Base-by-base conservation (phyloP, 306 rosid genomes). In the Cercis canadensis region DNA sequence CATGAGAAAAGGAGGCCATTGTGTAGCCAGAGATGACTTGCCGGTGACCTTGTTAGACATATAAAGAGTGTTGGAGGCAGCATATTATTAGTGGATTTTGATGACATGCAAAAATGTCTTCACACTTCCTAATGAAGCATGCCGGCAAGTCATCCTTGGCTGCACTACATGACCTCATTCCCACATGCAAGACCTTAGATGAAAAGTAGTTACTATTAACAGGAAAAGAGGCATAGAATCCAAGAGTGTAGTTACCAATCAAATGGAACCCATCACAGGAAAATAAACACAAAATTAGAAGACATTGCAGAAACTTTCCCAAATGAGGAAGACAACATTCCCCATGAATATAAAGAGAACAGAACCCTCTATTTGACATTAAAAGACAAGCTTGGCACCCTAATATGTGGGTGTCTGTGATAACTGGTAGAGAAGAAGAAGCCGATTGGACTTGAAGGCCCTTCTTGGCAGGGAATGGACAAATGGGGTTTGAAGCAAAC, bases 111-210 rank as follows among this genome's bases (percentile, higher is more conserved):
- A n/a, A n/a, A n/a, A n/a, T n/a, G n/a, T n/a, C n/a, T n/a, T n/a
- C n/a, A n/a, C n/a, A n/a, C n/a, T n/a, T n/a, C 29, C 29, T 24
- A 24, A 24, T 24, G 29, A 77, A 67, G 57, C 60, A 57, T 67
- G 69, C 80, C 97, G 97, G 97, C 98, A 93, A 93, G 92, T 93
- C 98, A 93, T 93, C 98, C 97, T 93, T 93, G 98, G 98, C 98
- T 93, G 90, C 86, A 88, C 39, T 54, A 79, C 81, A 67, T 79
- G 75, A 67, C 89, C 96, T 93, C 93, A 76, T 93, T 79, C 81
- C 85, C 92, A 85, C 98, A 92, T 90, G 98, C 93, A 77, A 84
- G 92, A 88, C 31, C 54, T 34, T 51, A n/a, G 92, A 92, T 70
- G 92, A 88, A 60, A 60, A 18, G 43, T 37, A 37, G 10, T 29